Conservation (phyloP, 768 basidiomycete genomes). For the Lepiota subincarnata region DNA sequence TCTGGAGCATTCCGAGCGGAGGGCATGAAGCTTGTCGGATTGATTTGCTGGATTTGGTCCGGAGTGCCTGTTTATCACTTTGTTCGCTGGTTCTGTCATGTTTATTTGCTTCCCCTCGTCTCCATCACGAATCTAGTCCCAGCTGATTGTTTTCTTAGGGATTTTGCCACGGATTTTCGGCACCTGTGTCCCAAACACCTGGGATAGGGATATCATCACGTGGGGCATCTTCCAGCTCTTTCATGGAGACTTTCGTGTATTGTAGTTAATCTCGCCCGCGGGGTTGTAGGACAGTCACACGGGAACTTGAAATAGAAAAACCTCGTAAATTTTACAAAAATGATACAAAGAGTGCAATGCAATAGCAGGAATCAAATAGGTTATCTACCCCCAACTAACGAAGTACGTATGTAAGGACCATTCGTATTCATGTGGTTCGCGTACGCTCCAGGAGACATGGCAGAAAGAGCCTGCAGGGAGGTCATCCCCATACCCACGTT, state of each 20-base stretch:
- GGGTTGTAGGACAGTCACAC: not conserved
- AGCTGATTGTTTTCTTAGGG: not conserved
- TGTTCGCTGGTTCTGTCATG: not conserved
- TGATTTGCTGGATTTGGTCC: too few relatives aligned
- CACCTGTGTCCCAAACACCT: not conserved
- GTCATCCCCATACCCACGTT: conserved; percentile 44
- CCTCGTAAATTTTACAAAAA: conserved; percentile 6
- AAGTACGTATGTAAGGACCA: conserved; percentile 63
- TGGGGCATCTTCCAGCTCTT: not conserved
- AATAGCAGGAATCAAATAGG: conserved; percentile 20
- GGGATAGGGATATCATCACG: not conserved
- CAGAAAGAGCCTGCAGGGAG: conserved; percentile 39
- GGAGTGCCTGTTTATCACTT: not conserved
- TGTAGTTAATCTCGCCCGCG: not conserved
- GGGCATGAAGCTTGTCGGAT: too few relatives aligned
- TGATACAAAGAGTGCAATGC: conserved; percentile 6
- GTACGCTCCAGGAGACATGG: conserved; percentile 51
- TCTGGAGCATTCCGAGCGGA: too few relatives aligned
- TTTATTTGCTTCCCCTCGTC: not conserved
- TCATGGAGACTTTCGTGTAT: not conserved
- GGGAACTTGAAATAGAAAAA: not conserved
- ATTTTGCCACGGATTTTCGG: conserved; percentile 5
- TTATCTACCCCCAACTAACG: conserved; percentile 51
- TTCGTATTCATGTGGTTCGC: conserved; percentile 37
- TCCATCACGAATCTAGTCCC: not conserved